These are phyloP conservation scores for Rhodotorula diobovata DNA, from an alignment of 768 basidiomycete genomes.

Conservation along the genomic window DNA sequence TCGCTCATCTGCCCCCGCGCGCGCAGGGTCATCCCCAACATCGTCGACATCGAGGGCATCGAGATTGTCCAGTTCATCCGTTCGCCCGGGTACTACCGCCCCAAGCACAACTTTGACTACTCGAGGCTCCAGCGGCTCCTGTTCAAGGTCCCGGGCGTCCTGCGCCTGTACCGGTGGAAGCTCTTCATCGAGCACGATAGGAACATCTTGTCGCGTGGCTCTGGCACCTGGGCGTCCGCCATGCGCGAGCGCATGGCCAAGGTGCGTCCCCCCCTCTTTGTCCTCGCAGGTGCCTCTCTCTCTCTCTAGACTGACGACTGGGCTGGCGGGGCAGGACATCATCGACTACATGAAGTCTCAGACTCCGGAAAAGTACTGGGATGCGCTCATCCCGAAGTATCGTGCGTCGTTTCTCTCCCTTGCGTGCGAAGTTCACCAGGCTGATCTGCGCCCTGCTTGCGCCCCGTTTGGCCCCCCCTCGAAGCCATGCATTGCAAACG, in stretches of 20 bases:
- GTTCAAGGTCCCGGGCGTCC: constrained; percentile 29
- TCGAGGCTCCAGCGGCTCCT: constrained; percentile 7
- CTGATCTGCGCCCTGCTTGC: too few species aligned
- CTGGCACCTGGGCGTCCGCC: constrained; percentile 8
- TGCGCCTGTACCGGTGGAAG: constrained; percentile 30
- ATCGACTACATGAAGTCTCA: constrained; percentile 41
- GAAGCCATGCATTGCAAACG: constrained; percentile 47
- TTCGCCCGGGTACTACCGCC: constrained; percentile 23
- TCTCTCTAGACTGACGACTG: too few species aligned
- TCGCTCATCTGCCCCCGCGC: not conserved
- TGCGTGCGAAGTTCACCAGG: too few species aligned
- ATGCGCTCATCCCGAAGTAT: constrained; percentile 56
- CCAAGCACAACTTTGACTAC: constrained; percentile 29
- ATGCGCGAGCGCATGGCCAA: constrained; percentile 3
- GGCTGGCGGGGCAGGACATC: not conserved
- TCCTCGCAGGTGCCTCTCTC: too few species aligned
- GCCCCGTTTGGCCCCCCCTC: not conserved
- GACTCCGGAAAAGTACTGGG: constrained; percentile 55
- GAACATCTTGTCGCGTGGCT: constrained; percentile 17
- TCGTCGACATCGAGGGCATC: constrained; percentile 40
- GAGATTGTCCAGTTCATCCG: constrained; percentile 51
- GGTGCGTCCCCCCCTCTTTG: not conserved
- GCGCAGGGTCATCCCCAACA: constrained; percentile 39
- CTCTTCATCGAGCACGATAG: constrained; percentile 36
- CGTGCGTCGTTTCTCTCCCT: constrained; percentile 1